Base-by-base conservation (phyloP, 805 yeast species). In the Spathaspora passalidarum region DNA sequence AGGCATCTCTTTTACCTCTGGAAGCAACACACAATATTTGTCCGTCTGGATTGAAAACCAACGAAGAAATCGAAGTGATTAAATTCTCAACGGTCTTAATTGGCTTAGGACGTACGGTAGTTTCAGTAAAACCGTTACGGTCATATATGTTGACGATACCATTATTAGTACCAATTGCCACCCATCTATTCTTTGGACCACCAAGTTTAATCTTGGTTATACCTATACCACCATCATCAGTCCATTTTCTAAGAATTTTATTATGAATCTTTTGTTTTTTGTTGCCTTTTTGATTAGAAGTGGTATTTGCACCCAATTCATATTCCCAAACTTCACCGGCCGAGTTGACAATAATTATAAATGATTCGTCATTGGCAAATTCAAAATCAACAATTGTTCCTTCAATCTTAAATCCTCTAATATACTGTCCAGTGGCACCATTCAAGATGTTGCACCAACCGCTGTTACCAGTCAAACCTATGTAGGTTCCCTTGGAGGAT, bases 301-400 rank as follows among this genome's bases (percentile, higher is more conserved):
- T 14, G 22, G 29, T 21, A 8, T 22, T 38, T 6, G 11, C n/a
- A 2, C n/a, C n/a, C 42, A 69, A 50, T 14, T 54, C 63, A 69
- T 88, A 94, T 58, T 89, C 96, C 94, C 96, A 91, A 2, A 94
- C 79, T 50, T 89, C 95, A 38, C 98, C 97, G 14, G 79, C 76
- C 1, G 82, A 73, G 56, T 86, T 91, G n/a, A 83, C 80, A 19
- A 84, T 78, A 9, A 86, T 55, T 1, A 71, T 61, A 22, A 66
- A 62, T 11, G 73, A 70, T 48, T 69, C 72, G 49, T 77, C 78
- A 4, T 50, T 53, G 34, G 78, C 57, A 77, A 91, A 87, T 23
- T 76, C 90, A 57, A 91, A 81, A 64, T 94, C 99, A 5, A 86
- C 81, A 37, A 91, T 70, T 1, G 80, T 79, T 4, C 97, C 98